These are phyloP conservation scores for Elaeis oleifera DNA, from an alignment of 202 grass and related monocot genomes.

Conservation along the genomic window DNA sequence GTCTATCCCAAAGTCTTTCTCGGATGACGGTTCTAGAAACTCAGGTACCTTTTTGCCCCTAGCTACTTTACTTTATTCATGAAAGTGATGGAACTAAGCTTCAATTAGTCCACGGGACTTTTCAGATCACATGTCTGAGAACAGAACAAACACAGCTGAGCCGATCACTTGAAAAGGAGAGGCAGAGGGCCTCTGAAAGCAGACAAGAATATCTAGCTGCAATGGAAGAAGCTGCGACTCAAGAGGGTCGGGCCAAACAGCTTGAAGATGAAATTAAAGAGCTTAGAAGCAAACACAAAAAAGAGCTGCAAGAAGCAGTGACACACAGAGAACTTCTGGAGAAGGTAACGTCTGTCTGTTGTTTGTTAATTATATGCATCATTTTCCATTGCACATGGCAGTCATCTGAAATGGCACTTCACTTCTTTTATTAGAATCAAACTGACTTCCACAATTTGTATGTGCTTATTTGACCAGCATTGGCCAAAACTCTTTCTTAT, in stretches of 20 bases:
- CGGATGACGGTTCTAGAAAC: slow-evolving; percentile 91
- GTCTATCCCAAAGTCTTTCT: slow-evolving; percentile 73
- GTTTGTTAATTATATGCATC: background rate
- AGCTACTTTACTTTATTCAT: background rate
- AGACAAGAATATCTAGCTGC: slow-evolving; percentile 84
- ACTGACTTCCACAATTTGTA: too few relatives aligned
- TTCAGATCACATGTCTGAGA: slow-evolving; percentile 90
- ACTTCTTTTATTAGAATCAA: background rate
- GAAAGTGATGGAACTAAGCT: too few relatives aligned
- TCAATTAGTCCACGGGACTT: too few relatives aligned
- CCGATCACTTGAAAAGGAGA: slow-evolving; percentile 93
- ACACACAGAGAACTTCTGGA: slow-evolving; percentile 76
- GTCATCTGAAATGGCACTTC: background rate
- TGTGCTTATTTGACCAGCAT: too few relatives aligned
- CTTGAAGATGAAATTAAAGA: slow-evolving; percentile 94
- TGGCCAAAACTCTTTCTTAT: too few relatives aligned
- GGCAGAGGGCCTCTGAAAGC: slow-evolving; percentile 97
- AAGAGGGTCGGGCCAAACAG: slow-evolving; percentile 83
- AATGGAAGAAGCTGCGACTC: slow-evolving; percentile 84
- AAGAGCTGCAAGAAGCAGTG: slow-evolving; percentile 65
- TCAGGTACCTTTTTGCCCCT: slow-evolving; percentile 41
- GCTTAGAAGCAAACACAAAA: slow-evolving; percentile 71
- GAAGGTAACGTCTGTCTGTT: slow-evolving; percentile 37
- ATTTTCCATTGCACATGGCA: background rate
- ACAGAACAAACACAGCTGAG: slow-evolving; percentile 98